Evolutionary conservation across 2,329 filamentous ascomycete genomes (phyloP), one percentile per base, ranked within the genome.

Genomic region (Fusarium guadeloupense): DNA sequence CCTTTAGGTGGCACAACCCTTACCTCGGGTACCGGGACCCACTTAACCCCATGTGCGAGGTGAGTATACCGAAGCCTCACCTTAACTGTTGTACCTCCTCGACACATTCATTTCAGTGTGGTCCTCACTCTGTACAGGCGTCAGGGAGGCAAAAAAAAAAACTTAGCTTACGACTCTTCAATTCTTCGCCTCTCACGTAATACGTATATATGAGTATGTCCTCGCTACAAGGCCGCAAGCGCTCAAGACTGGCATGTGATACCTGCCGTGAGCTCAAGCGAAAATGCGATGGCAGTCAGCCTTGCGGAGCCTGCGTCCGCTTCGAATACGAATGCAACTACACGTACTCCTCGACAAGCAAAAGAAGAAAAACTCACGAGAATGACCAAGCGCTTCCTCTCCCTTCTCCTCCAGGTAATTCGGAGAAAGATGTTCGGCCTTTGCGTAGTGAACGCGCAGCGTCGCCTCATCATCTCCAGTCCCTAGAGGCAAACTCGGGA

Each of bases 401-500:
- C 6, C 50, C 46, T 1, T 52, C 57, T 3, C 47, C 60, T 3
- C 48, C 44, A 4, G 38, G 49, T 9, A 42, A 54, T 1, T 4
- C 16, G 6, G 53, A 64, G 1, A 60, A 39, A 13, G 50, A 56
- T 1, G 7, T 21, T 2, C 43, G 30, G 1, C n/a, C 46, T 13
- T 19, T 30, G 0, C 51, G 39, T 9, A 54, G 49, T 13, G 61
- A 62, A 7, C 42, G 43, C 9, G 49, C n/a, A 8, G 34, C 55
- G 6, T 66, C 68, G 1, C 67, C 65, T 9, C 69, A 66, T 5
- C 67, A 72, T 21, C 59, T 77, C 37, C 74, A 74, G 6, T 81
- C 81, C 1, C 72, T 85, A 4, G 82, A 86, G 59, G 84, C 81
- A 30, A 86, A 86, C 57, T 85, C 83, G 1, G 83, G 83, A 0